Evolutionary conservation across 2,329 filamentous ascomycete species (phyloP).

Genomic region (Colletotrichum tropicale): DNA sequence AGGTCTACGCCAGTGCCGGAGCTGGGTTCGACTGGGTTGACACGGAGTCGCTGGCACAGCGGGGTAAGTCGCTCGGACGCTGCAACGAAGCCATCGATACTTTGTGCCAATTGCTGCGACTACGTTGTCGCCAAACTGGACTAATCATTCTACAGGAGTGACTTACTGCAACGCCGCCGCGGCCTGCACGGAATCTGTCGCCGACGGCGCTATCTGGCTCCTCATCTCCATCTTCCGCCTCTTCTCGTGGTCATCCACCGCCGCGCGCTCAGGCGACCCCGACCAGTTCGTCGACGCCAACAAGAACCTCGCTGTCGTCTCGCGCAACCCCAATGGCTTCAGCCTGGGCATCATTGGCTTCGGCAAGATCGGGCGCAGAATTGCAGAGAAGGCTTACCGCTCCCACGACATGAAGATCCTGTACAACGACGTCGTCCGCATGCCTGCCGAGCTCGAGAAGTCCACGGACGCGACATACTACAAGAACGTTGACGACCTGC

Average conservation of each 20-base stretch:
- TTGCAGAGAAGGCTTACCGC: constrained; percentile 46
- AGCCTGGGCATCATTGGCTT: constrained; percentile 61
- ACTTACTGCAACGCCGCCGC: constrained; percentile 16
- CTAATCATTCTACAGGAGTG: neutral
- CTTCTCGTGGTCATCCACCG: constrained; percentile 15
- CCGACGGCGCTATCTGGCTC: constrained; percentile 20
- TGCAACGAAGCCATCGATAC: neutral
- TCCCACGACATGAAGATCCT: constrained; percentile 62
- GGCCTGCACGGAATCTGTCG: constrained; percentile 16
- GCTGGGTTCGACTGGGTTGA: constrained; percentile 18
- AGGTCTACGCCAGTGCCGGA: constrained; percentile 12
- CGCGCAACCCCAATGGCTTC: constrained; percentile 16
- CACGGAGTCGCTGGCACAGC: constrained; percentile 10
- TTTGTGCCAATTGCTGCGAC: neutral
- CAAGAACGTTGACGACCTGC: constrained; percentile 11
- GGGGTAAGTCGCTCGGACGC: neutral
- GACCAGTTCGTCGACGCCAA: constrained; percentile 18
- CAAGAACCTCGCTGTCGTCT: constrained; percentile 13
- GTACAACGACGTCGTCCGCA: constrained; percentile 57
- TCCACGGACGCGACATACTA: constrained; percentile 41
- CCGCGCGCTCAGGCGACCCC: constrained; percentile 16
- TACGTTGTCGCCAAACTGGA: neutral
- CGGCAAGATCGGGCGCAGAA: constrained; percentile 61
- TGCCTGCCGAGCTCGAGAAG: constrained; percentile 40
- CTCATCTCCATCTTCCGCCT: constrained; percentile 16